Evolutionary conservation across 345 rosid species (phyloP).

Genomic region (Acer saccharum): DNA sequence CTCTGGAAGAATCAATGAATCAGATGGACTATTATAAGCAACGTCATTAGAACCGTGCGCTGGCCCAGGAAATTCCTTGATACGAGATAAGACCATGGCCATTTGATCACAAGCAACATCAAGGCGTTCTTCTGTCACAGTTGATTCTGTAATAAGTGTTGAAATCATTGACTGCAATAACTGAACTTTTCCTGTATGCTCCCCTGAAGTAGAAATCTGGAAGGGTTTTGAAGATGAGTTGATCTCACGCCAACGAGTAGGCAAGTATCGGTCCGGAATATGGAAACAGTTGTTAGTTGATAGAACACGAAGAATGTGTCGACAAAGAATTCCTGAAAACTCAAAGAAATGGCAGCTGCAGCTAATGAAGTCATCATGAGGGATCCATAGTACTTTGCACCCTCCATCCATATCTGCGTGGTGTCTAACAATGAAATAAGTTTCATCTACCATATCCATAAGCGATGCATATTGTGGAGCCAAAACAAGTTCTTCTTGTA

Average conservation of each 20-base stretch:
- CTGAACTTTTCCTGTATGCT: constrained; percentile 42
- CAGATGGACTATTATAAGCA: constrained; percentile 44
- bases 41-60: constrained; percentile 27
- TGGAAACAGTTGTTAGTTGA: constrained; percentile 63
- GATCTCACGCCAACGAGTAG: constrained; percentile 40
- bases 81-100: constrained; percentile 38
- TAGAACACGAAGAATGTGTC: constrained; percentile 61
- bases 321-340: constrained; percentile 61
- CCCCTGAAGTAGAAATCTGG: constrained; percentile 31
- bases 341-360: constrained; percentile 62
- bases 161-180: constrained; percentile 53
- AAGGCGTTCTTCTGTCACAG: constrained; percentile 55
- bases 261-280: constrained; percentile 55
- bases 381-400: constrained; percentile 55
- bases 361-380: constrained; percentile 54
- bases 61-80: constrained; percentile 47
- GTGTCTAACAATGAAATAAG: constrained; percentile 55
- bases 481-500: constrained; percentile 65
- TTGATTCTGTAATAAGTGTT: constrained; percentile 45
- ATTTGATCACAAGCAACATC: constrained; percentile 59
- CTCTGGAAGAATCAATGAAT: constrained; percentile 46
- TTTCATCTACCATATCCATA: constrained; percentile 43
- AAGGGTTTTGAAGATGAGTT: constrained; percentile 23
- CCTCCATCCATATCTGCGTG: constrained; percentile 52
- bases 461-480: constrained; percentile 66